These are phyloP conservation scores for Entelexis paramagnoliae DNA, from an alignment of 1,139 yeast genomes.

Conservation along the genomic window DNA sequence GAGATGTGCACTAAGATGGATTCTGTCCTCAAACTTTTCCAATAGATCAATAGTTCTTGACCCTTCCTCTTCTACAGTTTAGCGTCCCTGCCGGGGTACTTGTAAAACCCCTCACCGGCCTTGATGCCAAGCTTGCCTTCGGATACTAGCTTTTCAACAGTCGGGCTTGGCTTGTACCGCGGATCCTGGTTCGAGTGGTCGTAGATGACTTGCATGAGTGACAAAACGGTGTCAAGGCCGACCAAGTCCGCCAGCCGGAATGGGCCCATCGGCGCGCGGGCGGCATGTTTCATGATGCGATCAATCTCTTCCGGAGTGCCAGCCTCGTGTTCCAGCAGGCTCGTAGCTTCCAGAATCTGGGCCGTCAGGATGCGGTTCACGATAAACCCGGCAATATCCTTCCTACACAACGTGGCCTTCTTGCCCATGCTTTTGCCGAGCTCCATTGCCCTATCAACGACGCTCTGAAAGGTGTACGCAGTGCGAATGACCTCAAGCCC, in stretches of 20 bases:
- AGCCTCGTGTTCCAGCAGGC: conserved; percentile 35
- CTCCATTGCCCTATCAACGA: conserved; percentile 30
- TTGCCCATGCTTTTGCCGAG: conserved; percentile 34
- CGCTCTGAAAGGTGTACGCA: conserved; percentile 29
- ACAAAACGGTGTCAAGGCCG: conserved; percentile 37
- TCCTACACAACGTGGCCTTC: conserved; percentile 25
- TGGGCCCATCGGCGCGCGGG: conserved; percentile 42
- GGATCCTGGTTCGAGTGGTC: conserved; percentile 36
- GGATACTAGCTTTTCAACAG: conserved; percentile 34
- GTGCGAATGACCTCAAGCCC: conserved; percentile 38
- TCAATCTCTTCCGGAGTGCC: conserved; percentile 37
- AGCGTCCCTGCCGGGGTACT: conserved; percentile 24
- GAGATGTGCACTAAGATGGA: conserved; percentile 77
- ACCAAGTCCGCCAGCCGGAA: conserved; percentile 37
- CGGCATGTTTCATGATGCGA: conserved; percentile 37
- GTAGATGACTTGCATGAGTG: conserved; percentile 36
- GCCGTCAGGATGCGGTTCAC: conserved; percentile 38
- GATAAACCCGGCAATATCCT: conserved; percentile 37
- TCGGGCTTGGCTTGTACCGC: conserved; percentile 31
- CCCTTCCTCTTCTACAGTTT: background rate
- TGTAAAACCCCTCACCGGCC: conserved; percentile 37
- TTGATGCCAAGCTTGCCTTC: conserved; percentile 39
- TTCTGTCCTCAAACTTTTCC: conserved; percentile 45
- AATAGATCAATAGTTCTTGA: background rate
- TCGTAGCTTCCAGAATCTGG: conserved; percentile 37